Percentiles rank a stretch among this genome's conserved stretches.
Evolutionary conservation across 1,284 basidiomycete genomes (phyloP).

Genomic region (Amylostereum areolatum): DNA sequence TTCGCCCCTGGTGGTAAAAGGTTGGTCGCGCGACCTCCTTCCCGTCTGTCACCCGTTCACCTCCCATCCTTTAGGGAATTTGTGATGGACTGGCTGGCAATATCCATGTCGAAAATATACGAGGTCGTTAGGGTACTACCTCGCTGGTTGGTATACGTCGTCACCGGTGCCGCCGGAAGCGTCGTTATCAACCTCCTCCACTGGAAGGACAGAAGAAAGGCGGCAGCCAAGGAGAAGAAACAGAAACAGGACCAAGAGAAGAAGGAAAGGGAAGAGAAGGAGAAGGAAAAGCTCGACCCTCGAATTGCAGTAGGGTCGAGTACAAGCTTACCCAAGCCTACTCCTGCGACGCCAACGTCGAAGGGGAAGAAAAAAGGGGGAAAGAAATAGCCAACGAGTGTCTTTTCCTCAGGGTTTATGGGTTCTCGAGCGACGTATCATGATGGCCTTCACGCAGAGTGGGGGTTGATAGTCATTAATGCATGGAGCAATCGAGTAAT

Average conservation of each 20-base stretch:
- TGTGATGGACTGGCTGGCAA: slow-evolving; percentile 56
- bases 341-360: neutral
- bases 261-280: neutral
- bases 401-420: too few species aligned
- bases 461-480: too few species aligned
- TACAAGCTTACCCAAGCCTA: neutral
- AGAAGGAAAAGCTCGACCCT: neutral
- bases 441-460: too few species aligned
- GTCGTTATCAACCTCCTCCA: slow-evolving; percentile 53
- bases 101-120: slow-evolving; percentile 45
- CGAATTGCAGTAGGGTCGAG: neutral
- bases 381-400: slow-evolving; percentile 6
- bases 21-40: slow-evolving; percentile 33
- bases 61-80: slow-evolving; percentile 45
- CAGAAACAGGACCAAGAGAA: slow-evolving; percentile 2
- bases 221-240: slow-evolving; percentile 3
- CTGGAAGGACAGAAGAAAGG: slow-evolving; percentile 15
- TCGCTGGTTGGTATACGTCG: slow-evolving; percentile 52
- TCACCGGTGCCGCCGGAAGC: slow-evolving; percentile 55
- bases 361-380: slow-evolving; percentile 11
- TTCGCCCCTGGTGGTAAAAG: slow-evolving; percentile 68
- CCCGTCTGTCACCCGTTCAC: neutral
- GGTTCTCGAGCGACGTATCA: too few species aligned
- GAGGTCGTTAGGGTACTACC: slow-evolving; percentile 42
- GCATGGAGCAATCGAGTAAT: too few species aligned